phyloP scores from a whole-genome alignment of 768 basidiomycete genomes.

The Xerocomus potaroensis region DNA sequence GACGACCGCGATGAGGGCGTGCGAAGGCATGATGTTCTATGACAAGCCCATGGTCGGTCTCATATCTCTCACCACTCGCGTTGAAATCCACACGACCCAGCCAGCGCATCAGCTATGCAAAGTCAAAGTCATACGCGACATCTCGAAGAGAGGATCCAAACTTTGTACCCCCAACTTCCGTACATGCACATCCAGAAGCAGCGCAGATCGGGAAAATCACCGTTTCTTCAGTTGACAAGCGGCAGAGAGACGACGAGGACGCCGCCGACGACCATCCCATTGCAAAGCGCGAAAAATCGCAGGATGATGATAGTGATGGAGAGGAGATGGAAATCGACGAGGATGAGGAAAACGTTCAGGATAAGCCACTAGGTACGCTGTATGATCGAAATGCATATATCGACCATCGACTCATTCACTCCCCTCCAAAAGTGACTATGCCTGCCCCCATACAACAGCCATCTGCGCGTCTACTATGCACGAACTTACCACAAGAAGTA shows the following conservation, averaged over 20 bases:
- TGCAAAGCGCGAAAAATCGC: constrained; percentile 66
- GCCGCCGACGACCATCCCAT: constrained; percentile 48
- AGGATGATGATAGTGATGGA: constrained; percentile 62
- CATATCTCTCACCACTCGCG: constrained; percentile 1
- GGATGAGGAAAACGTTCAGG: constrained; percentile 60
- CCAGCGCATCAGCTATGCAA: constrained; percentile 90
- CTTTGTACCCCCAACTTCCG: constrained; percentile 70
- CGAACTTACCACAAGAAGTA: constrained; percentile 88
- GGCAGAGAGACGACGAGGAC: constrained; percentile 64
- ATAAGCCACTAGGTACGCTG: constrained; percentile 46
- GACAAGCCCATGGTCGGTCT: constrained; percentile 82
- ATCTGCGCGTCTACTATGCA: constrained; percentile 64
- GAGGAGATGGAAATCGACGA: constrained; percentile 96
- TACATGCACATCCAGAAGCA: constrained; percentile 49
- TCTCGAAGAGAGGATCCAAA: constrained; percentile 72
- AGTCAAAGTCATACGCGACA: constrained; percentile 84
- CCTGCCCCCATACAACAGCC: constrained; percentile 51
- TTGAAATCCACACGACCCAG: constrained; percentile 11
- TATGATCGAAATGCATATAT: constrained; percentile 4
- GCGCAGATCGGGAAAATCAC: constrained; percentile 37
- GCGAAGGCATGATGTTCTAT: constrained; percentile 91
- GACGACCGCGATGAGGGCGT: constrained; percentile 88
- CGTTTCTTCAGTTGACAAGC: constrained; percentile 48
- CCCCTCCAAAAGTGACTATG: constrained; percentile 33
- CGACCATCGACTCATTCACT: constrained; percentile 13